These are phyloP conservation scores for Chrysoporthe austroafricana DNA, from an alignment of 2,329 filamentous ascomycete genomes.

Conservation along the genomic window DNA sequence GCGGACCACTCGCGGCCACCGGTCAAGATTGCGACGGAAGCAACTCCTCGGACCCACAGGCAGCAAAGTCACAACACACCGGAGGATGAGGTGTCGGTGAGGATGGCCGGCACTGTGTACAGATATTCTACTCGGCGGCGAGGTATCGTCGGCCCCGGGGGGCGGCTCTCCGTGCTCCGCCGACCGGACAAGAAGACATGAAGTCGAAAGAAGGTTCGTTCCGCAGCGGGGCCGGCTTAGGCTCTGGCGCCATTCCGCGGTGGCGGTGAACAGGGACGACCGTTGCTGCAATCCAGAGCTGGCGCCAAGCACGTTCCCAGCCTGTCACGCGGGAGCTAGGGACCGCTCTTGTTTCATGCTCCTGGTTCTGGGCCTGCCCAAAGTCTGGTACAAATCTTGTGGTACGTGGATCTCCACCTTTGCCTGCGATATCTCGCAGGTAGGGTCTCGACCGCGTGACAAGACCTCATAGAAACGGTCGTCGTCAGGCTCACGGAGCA, in stretches of 20 bases:
- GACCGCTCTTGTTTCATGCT: not conserved
- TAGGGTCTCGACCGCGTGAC: not conserved
- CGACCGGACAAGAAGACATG: not conserved
- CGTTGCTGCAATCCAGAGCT: constrained; percentile 8
- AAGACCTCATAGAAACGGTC: not conserved
- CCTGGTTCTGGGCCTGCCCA: not conserved
- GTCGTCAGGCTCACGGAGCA: not conserved
- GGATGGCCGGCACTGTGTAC: constrained; percentile 1
- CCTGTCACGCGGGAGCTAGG: constrained; percentile 1
- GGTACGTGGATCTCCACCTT: not conserved
- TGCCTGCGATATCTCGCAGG: not conserved
- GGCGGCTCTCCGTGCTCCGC: not conserved
- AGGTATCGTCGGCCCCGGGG: not conserved
- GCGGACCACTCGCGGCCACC: not conserved
- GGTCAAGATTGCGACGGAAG: not conserved
- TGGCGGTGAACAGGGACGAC: constrained; percentile 12
- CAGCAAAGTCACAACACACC: not conserved
- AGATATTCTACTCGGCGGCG: not conserved
- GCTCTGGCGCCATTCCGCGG: not conserved
- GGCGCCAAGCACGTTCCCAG: not conserved
- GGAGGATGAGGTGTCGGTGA: not conserved
- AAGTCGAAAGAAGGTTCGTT: constrained; percentile 13
- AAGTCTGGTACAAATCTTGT: constrained; percentile 2
- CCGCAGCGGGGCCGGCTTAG: constrained; percentile 12
- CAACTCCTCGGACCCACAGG: not conserved